Percentiles rank a stretch among this genome's conserved stretches.
Evolutionary conservation across 1,284 basidiomycete species (phyloP).

Genomic region (Fistulinella cinereoalba): DNA sequence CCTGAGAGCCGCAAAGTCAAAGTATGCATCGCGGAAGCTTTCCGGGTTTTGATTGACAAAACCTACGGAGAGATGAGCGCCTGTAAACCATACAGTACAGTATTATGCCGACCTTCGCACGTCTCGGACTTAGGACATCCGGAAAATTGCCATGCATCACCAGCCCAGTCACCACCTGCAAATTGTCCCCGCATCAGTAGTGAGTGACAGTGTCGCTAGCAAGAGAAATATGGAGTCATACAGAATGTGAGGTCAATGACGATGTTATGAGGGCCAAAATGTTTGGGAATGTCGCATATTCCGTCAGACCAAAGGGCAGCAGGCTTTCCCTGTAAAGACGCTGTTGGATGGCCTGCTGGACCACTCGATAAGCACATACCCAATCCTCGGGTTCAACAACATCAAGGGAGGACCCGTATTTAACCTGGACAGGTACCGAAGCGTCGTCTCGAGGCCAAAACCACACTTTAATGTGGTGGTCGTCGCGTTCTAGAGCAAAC

Average conservation of each 20-base stretch:
- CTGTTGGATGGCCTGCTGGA: no score
- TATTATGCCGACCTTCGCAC: slow-evolving; percentile 21
- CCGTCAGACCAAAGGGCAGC: slow-evolving; percentile 35
- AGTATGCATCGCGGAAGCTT: slow-evolving; percentile 51
- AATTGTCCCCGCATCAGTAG: background rate
- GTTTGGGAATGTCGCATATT: slow-evolving; percentile 29
- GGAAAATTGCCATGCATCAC: slow-evolving; percentile 29
- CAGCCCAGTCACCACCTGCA: slow-evolving; percentile 43
- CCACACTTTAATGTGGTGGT: slow-evolving; percentile 16
- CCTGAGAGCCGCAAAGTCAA: slow-evolving; percentile 48
- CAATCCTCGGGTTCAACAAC: slow-evolving; percentile 18
- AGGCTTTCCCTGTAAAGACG: slow-evolving; percentile 32
- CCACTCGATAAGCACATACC: slow-evolving; percentile 16
- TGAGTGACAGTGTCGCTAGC: no score
- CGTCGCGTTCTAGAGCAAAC: slow-evolving; percentile 26
- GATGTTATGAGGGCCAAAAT: slow-evolving; percentile 37
- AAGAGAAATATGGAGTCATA: no score
- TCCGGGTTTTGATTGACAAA: slow-evolving; percentile 37
- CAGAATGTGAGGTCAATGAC: slow-evolving; percentile 41
- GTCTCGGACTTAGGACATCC: slow-evolving; percentile 31
- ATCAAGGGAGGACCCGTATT: background rate
- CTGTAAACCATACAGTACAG: background rate
- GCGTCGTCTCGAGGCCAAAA: slow-evolving; percentile 21
- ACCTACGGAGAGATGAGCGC: slow-evolving; percentile 19
- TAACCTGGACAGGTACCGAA: slow-evolving; percentile 18